Evolutionary conservation across 1,284 basidiomycete species (phyloP), one percentile per base, ranked within the genome.

Genomic region (Golubevia sp.): DNA sequence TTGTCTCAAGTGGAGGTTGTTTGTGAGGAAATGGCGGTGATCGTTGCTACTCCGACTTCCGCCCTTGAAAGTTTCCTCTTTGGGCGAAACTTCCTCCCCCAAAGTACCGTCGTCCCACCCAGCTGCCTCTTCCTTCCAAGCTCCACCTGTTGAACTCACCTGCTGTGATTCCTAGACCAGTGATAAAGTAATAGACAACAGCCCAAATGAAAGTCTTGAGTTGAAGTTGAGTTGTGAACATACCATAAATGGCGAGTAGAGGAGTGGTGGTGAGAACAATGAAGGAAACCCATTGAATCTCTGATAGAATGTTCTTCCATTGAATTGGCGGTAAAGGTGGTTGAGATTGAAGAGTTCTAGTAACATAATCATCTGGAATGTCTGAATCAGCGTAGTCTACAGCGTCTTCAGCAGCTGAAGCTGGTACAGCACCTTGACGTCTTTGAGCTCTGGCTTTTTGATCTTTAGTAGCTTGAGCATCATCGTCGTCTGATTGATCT

Each of bases 231-330:
- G 76, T 77, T 55, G 75, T 79, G 58, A 69, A 70, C 11, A 79
- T 58, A 52, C 76, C 79, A 61, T 82, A 82, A 48, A 74, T 49
- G 7, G 70, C 74, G 54, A 82, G 66, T 5, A 73, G 18, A 2
- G 79, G 79, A 0, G 79, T 74, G 48, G 67, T 51, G 25, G 77
- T 78, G 24, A 82, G 70, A 5, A 71, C 70, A 59, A 74, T 58
- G 68, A 73, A 72, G n/a, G 78, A 80, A 56, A 82, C 76, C 77
- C 78, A 82, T 49, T 82, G 77, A 23, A 82, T 76, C 68, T 82
- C 79, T 60, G 50, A 64, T 15, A 82, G 60, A 34, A 82, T 68
- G 66, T 78, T 79, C 66, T 71, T 76, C 68, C 71, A 60, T 58
- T 71, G 59, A 8, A 82, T 50, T 6, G 78, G 79, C 2, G 79